These are phyloP conservation scores for Orbilia blumenaviensis DNA, from an alignment of 2,329 filamentous ascomycete genomes.

Conservation along the genomic window DNA sequence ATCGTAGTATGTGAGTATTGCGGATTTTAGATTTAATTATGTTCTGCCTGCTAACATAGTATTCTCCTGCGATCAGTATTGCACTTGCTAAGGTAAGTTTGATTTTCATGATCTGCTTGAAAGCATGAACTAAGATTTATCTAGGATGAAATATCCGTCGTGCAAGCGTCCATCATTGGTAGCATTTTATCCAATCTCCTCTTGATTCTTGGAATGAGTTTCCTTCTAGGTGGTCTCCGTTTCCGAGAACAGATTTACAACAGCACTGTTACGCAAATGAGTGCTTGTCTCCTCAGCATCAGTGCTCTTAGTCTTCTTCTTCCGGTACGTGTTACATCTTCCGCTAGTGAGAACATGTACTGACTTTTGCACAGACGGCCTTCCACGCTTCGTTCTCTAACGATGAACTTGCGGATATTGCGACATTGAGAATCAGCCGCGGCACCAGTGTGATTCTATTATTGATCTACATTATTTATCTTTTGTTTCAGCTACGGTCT, in stretches of 20 bases:
- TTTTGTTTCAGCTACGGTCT: conserved; percentile 90
- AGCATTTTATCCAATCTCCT: conserved; percentile 89
- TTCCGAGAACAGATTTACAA: conserved; percentile 95
- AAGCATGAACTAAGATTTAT: conserved; percentile 56
- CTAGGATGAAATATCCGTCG: conserved; percentile 83
- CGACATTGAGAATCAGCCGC: conserved; percentile 82
- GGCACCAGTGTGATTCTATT: conserved; percentile 83
- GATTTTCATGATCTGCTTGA: not conserved
- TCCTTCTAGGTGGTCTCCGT: conserved; percentile 83
- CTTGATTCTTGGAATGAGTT: conserved; percentile 90
- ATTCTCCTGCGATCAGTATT: conserved; percentile 67
- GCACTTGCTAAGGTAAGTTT: conserved; percentile 73
- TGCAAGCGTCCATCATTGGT: conserved; percentile 87
- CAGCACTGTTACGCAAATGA: conserved; percentile 95
- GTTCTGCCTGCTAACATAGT: conserved; percentile 55
- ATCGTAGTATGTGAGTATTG: conserved; percentile 39
- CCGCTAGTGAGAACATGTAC: not conserved
- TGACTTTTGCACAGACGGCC: conserved; percentile 70
- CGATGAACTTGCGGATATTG: conserved; percentile 69
- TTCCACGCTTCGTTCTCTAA: conserved; percentile 87
- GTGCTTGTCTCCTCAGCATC: conserved; percentile 86
- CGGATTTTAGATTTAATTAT: not conserved
- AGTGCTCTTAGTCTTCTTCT: conserved; percentile 88
- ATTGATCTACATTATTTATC: conserved; percentile 81
- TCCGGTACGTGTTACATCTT: conserved; percentile 67